These are phyloP conservation scores for Talaromyces verruculosus DNA, from an alignment of 2,329 filamentous ascomycete genomes.

Conservation along the genomic window DNA sequence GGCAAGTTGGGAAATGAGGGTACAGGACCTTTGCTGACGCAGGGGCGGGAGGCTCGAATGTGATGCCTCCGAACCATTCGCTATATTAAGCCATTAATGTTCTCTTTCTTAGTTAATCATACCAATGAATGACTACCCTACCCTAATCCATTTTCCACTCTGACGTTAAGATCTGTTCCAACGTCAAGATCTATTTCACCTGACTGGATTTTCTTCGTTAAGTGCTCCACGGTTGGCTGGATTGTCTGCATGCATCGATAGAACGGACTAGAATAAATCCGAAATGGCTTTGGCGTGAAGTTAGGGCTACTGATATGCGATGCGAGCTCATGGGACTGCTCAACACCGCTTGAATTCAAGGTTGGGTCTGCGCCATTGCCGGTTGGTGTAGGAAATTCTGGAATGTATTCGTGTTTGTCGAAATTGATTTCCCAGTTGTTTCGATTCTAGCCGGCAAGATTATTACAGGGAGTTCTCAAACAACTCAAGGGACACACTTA, in stretches of 20 bases:
- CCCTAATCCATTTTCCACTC: background rate
- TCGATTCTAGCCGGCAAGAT: conserved; percentile 67
- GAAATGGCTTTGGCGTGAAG: background rate
- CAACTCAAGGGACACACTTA: conserved; percentile 48
- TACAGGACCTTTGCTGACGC: conserved; percentile 24
- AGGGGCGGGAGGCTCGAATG: background rate
- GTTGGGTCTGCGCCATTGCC: conserved; percentile 84
- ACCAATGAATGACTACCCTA: background rate
- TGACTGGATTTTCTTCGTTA: background rate
- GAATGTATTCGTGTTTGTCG: conserved; percentile 72
- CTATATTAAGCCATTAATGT: background rate
- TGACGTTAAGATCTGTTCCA: background rate
- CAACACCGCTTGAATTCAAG: conserved; percentile 79
- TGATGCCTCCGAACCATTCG: background rate
- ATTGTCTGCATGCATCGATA: background rate
- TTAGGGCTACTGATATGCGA: background rate
- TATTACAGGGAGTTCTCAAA: background rate
- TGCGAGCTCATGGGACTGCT: conserved; percentile 75
- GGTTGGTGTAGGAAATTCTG: conserved; percentile 75
- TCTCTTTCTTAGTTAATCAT: background rate
- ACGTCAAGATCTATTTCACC: background rate
- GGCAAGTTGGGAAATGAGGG: conserved; percentile 34
- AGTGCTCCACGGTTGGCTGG: background rate
- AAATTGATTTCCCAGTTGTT: conserved; percentile 85
- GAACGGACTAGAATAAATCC: background rate